phyloP scores from a whole-genome alignment of 345 rosid genomes.

The Nasturtium officinale region DNA sequence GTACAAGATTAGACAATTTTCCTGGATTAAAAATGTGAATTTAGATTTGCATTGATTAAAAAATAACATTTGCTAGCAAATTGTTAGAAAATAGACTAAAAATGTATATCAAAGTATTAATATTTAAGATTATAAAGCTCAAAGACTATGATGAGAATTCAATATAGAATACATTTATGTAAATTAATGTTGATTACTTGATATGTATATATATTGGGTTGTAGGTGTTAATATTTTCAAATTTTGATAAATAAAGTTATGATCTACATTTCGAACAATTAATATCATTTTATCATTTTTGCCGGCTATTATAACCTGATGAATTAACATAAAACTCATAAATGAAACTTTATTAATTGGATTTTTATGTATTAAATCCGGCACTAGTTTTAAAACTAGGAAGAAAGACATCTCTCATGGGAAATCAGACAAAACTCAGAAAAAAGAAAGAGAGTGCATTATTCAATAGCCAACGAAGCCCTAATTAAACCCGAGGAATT shows the following conservation, averaged over 20 bases:
- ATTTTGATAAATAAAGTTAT: neutral
- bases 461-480: neutral
- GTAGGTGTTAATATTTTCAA: neutral
- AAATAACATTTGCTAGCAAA: neutral
- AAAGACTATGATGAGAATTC: neutral
- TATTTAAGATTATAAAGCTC: neutral
- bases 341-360: neutral
- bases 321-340: neutral
- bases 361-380: slow-evolving; percentile 1
- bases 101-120: neutral
- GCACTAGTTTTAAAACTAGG: slow-evolving; percentile 3
- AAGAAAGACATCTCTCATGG: neutral
- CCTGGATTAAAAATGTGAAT: neutral
- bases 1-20: neutral
- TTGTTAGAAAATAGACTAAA: neutral
- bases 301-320: no score
- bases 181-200: neutral
- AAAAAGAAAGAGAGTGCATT: slow-evolving; percentile 2
- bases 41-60: neutral
- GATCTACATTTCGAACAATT: neutral
- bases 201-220: neutral
- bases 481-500: slow-evolving; percentile 29
- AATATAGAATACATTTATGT: neutral
- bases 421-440: slow-evolving; percentile 13
- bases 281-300: neutral